Conservation (phyloP, 2,329 filamentous ascomycete species). For the Aspergillus aculeatinus region DNA sequence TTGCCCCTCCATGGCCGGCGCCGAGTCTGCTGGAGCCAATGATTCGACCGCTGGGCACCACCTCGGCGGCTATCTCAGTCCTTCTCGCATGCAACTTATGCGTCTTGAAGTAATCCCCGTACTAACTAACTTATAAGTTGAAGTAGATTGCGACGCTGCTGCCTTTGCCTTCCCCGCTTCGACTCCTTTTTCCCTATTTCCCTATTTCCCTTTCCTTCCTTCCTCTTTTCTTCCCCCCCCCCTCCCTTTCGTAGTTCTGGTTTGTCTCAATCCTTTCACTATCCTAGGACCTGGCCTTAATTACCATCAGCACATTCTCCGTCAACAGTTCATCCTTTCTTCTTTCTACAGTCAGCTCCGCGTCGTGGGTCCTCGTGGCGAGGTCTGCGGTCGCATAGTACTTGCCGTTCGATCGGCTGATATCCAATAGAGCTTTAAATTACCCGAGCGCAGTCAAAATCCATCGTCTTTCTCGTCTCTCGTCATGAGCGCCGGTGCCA, state of each 20-base stretch:
- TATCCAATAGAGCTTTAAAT: not conserved
- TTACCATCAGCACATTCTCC: not conserved
- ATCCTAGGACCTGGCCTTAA: too few species aligned
- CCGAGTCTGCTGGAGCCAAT: constrained; percentile 16
- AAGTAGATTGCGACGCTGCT: constrained; percentile 9
- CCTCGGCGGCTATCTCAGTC: constrained; percentile 18
- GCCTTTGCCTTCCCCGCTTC: constrained; percentile 1
- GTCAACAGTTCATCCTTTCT: not conserved
- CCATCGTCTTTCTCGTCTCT: not conserved
- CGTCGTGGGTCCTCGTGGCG: not conserved
- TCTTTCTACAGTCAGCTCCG: not conserved
- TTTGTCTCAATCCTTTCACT: not conserved
- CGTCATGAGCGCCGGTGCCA: constrained; percentile 46
- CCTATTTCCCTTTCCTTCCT: constrained; percentile 2
- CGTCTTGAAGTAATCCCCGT: too few species aligned
- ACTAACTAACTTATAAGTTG: not conserved
- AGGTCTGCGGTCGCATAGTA: not conserved
- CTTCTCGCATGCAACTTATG: not conserved
- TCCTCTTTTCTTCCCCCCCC: not conserved
- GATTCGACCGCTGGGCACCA: constrained; percentile 12
- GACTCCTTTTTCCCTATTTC: not conserved
- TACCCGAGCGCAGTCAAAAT: not conserved
- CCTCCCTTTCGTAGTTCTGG: not conserved
- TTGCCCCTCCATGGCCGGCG: constrained; percentile 10
- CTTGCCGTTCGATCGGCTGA: not conserved